These are phyloP conservation scores for Pestalotiopsis sp. DNA, from an alignment of 2,329 filamentous ascomycete species.

Conservation along the genomic window DNA sequence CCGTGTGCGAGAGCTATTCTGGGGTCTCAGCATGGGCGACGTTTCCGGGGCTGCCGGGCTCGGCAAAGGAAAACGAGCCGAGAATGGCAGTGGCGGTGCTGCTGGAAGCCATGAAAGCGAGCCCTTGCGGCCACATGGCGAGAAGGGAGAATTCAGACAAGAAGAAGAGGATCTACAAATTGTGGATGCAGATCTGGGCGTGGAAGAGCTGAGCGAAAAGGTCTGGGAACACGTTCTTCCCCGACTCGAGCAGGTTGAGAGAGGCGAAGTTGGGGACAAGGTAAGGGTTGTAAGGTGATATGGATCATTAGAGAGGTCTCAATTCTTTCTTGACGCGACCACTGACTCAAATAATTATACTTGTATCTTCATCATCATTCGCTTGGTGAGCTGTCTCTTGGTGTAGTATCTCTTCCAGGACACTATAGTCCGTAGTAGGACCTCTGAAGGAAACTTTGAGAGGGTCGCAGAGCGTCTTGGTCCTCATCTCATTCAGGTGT, in stretches of 20 bases:
- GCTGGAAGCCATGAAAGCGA: constrained; percentile 5
- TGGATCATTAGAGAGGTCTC: not conserved
- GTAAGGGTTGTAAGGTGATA: constrained; percentile 42
- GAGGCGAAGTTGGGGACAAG: constrained; percentile 45
- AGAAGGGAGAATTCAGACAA: constrained; percentile 41
- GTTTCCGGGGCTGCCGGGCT: constrained; percentile 31
- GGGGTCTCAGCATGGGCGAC: constrained; percentile 50
- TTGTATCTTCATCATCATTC: too few relatives aligned
- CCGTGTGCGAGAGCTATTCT: constrained; percentile 74
- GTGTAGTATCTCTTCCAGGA: too few relatives aligned
- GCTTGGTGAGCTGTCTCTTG: too few relatives aligned
- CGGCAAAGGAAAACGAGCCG: constrained; percentile 15
- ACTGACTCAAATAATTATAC: too few relatives aligned
- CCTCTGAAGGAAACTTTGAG: too few relatives aligned
- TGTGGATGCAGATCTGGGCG: constrained; percentile 51
- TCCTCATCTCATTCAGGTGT: too few relatives aligned
- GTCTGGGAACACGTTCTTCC: constrained; percentile 53
- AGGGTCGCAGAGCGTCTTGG: too few relatives aligned
- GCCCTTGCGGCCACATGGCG: constrained; percentile 7
- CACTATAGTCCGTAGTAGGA: too few relatives aligned
- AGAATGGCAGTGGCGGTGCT: constrained; percentile 10
- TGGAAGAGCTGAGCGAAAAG: constrained; percentile 57
- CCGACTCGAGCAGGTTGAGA: constrained; percentile 49
- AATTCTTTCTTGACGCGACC: too few relatives aligned
- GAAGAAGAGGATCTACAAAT: constrained; percentile 55